Evolutionary conservation across 1,139 yeast species (phyloP), one percentile per base, ranked within the genome.

Genomic region (Suhomyces chickasaworum): DNA sequence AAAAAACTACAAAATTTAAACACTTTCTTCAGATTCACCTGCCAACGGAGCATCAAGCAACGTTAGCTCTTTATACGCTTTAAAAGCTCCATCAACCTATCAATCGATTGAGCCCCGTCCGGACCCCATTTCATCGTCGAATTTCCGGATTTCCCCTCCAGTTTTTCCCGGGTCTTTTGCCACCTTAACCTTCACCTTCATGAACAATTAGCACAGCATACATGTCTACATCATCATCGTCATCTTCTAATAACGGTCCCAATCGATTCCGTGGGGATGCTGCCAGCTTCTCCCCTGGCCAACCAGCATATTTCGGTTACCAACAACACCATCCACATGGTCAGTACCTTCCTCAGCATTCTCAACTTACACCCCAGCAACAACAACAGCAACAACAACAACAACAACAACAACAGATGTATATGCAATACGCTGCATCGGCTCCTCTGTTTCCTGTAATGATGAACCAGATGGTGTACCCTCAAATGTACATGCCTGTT

Each of bases 181-280:
- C 37, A 21, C 37, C 37, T 21, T 21, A 18, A 21, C 37, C 17
- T n/a, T 13, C 29, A 21, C 13, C 37, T 35, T 35, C 27, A 35
- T 35, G 37, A 35, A 22, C 37, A 15, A 21, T 37, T 47, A 45
- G 40, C 38, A 9, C 16, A 18, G 27, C 39, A 32, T 41, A 18
- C 44, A 47, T 48, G 51, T 48, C 53, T 41, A 42, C 53, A 41
- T 50, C 47, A 30, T 46, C 50, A 30, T 48, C 61, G 30, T 53
- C 65, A 43, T 48, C 59, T 21, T 54, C 61, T 38, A 54, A 64
- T 44, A 53, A 68, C 39, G 73, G 74, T 18, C 66, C 73, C 42
- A 66, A 64, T 53, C 70, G 75, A 46, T 72, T 72, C 55, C 73
- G 76, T 53, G 66, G 71, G 41, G 76, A 71, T 58, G 76, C 75